Conservation (phyloP, 495 filamentous ascomycete species). For the Aspergillus heteromorphus region DNA sequence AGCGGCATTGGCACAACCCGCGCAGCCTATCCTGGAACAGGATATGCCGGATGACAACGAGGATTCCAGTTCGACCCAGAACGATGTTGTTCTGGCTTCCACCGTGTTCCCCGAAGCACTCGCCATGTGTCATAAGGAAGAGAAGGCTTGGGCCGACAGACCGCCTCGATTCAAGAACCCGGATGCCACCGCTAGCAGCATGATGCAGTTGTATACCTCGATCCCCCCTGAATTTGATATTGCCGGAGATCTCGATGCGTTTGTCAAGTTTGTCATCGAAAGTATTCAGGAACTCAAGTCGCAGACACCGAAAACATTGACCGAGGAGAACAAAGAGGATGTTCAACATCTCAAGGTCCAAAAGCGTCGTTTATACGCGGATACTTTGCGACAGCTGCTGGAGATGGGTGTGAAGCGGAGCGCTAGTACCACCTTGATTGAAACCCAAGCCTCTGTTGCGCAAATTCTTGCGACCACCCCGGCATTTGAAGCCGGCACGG, state of each 20-base stretch:
- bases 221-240: constrained; percentile 50
- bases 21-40: constrained; percentile 56
- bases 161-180: constrained; percentile 69
- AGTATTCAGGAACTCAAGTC: constrained; percentile 68
- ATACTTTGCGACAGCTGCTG: constrained; percentile 72
- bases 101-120: constrained; percentile 35
- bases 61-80: constrained; percentile 17
- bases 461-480: constrained; percentile 56
- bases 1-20: constrained; percentile 63
- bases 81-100: constrained; percentile 15
- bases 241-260: constrained; percentile 56
- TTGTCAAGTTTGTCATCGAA: constrained; percentile 59
- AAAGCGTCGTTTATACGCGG: constrained; percentile 87
- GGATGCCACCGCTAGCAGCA: constrained; percentile 55
- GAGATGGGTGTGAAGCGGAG: constrained; percentile 87
- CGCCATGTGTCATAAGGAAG: constrained; percentile 46
- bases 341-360: constrained; percentile 83
- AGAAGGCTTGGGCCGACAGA: constrained; percentile 53
- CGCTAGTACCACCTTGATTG: constrained; percentile 60
- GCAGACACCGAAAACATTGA: constrained; percentile 70
- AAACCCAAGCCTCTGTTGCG: constrained; percentile 63
- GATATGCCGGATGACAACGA: constrained; percentile 54
- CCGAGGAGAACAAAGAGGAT: constrained; percentile 71
- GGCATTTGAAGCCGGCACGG: constrained; percentile 23
- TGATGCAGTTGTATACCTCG: constrained; percentile 52